Base-by-base conservation (phyloP, 2,329 filamentous ascomycete genomes). In the Colletotrichum sp. region DNA sequence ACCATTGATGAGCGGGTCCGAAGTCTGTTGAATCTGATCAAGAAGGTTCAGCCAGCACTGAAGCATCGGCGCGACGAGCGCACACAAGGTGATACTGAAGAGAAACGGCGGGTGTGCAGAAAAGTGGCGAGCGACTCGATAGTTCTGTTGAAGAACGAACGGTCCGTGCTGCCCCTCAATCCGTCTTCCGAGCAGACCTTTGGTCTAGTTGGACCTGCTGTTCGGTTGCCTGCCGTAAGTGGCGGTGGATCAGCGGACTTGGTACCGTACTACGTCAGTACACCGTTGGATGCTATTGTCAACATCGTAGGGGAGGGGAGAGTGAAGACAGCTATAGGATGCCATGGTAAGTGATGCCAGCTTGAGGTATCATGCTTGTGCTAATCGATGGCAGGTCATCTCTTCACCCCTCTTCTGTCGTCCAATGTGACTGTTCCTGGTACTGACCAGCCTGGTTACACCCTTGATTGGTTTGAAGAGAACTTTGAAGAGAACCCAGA, bases 91-190 rank as follows among this genome's bases (percentile, higher is more conserved):
- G 34, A 64, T 13, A 64, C 62, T 7, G 34, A 64, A 44, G 62
- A 44, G 22, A 64, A 64, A n/a, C 34, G 62, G n/a, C 13, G 19
- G 8, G 8, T 44, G 1, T 87, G 92, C 19, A 86, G 91, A 22
- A 85, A 89, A 30, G 83, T 91, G 6, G 90, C 90, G 12, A 86
- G 89, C 0, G 89, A 92, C 75, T 90, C 89, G 0, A 89, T 93
- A n/a, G 92, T 94, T 2, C 86, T 94, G 16, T 84, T 94, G 61
- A 93, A 94, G 84, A 94, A 94, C 77, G 88, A 92, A 27, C 86
- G 86, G 7, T 84, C 85, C 13, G 82, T 91, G 3, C 85, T 95
- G 0, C 93, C 93, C 0, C 81, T 91, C 66, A 83, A 85, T 30
- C 8, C 55, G 16, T 22, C n/a, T 12, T 39, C 19, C 11, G 25